Evolutionary conservation across 2,329 filamentous ascomycete species (phyloP), one percentile per base, ranked within the genome.

Genomic region (Lachnellula occidentalis): DNA sequence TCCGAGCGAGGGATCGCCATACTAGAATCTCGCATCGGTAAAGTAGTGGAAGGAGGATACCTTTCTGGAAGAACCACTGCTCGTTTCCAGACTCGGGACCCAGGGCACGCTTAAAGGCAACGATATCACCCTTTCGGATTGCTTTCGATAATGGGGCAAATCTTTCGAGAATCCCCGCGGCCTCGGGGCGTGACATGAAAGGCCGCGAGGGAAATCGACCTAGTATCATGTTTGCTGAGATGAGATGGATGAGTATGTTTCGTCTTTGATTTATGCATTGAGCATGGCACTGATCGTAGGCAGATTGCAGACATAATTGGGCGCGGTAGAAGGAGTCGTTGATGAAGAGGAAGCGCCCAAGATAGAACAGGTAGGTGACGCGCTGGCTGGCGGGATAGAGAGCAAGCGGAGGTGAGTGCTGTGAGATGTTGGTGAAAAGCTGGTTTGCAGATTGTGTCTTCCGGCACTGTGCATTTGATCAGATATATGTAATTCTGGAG

Each of bases 361-460:
- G 85, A 68, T 96, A 96, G 74, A 96, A 96, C 14, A 97, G 84
- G 64, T 92, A 97, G 3, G 91, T 95, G 49, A 96, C 90, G 48
- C 91, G 83, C 68, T 97, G 89, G 5, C 87, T 81, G 21, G 89
- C 90, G 2, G 92, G 90, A 66, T 95, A 97, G 50, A 89, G 81
- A 1, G 81, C 78, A 12, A 97, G 74, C 0, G 90, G 89, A 1
- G 91, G 91, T 0, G 89, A 92, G 61, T 89, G 87, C 54, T 88
- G 85, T 48, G 85, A 86, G 60, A 96, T 92, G 67, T 94, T 95
- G 61, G 85, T 86, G 68, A 96, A 94, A 65, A 96, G 88, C 70
- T 92, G 90, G 61, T 89, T 88, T 15, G 90, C 91, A 53, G 91
- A 85, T 58, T 89, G 82, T 2, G 88, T 88, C 70, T 92, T 94